Conservation (phyloP, 169 alveolate species). For the Cryptosporidium xiaoi region DNA sequence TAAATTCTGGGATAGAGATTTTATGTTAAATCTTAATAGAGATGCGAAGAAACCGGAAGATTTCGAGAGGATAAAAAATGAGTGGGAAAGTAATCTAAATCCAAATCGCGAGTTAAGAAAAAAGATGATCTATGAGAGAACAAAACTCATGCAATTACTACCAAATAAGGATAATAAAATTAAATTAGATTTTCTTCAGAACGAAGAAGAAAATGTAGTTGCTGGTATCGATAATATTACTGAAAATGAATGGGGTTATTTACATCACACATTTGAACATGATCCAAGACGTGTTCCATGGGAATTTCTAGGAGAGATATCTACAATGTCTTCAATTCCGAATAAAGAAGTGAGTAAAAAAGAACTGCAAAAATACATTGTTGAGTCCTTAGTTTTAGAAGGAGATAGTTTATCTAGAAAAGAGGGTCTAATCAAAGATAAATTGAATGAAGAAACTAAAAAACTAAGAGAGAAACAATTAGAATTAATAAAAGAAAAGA, state of each 20-base stretch:
- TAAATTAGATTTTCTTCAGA: neutral
- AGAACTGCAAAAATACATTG: constrained; percentile 58
- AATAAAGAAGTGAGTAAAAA: neutral
- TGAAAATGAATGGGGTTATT: neutral
- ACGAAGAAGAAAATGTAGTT: constrained; percentile 1
- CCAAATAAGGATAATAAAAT: constrained; percentile 2
- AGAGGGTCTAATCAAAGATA: neutral
- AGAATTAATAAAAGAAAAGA: neutral
- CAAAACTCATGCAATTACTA: neutral
- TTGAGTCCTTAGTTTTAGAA: constrained; percentile 35
- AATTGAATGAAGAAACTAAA: neutral
- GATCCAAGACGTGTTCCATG: constrained; percentile 72
- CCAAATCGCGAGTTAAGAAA: constrained; percentile 1
- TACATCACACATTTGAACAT: constrained; percentile 47
- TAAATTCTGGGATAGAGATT: constrained; percentile 54
- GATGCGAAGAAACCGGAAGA: constrained; percentile 44
- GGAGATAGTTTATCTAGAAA: constrained; percentile 15
- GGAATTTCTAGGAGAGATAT: constrained; percentile 55
- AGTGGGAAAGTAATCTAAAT: constrained; percentile 33
- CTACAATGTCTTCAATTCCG: constrained; percentile 26
- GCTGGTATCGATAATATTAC: constrained; percentile 3
- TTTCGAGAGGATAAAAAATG: constrained; percentile 35
- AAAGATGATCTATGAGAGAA: neutral
- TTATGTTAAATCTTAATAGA: constrained; percentile 14
- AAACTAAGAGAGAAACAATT: neutral